These are phyloP conservation scores for Knufia petricola DNA, from an alignment of 2,329 filamentous ascomycete species.

Conservation along the genomic window DNA sequence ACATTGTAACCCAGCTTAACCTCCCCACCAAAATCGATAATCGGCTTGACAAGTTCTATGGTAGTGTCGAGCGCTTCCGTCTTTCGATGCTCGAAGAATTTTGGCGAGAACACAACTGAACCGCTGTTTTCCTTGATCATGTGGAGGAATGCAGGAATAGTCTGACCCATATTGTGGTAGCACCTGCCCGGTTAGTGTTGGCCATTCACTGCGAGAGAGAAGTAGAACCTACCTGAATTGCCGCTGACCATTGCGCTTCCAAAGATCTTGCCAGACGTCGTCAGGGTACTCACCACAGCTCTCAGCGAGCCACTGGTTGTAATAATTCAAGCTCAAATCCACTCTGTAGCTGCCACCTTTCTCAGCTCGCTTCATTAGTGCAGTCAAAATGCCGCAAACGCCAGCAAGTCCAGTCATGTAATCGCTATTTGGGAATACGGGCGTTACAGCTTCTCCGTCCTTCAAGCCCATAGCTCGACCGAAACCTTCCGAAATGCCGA, in stretches of 20 bases:
- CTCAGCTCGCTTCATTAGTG: constrained; percentile 53
- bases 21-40: constrained; percentile 31
- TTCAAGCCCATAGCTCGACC: constrained; percentile 29
- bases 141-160: constrained; percentile 33
- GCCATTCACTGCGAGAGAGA: neutral
- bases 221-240: constrained; percentile 39
- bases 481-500: constrained; percentile 31
- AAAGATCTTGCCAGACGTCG: constrained; percentile 41
- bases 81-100: constrained; percentile 40
- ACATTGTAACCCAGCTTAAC: constrained; percentile 39
- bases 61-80: constrained; percentile 30
- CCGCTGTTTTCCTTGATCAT: constrained; percentile 33
- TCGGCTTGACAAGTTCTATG: constrained; percentile 36
- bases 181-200: constrained; percentile 7
- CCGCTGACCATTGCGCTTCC: constrained; percentile 36
- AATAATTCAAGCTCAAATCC: constrained; percentile 25
- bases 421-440: constrained; percentile 46
- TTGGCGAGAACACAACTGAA: constrained; percentile 34
- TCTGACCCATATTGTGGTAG: constrained; percentile 40
- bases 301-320: constrained; percentile 36
- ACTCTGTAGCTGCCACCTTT: constrained; percentile 33
- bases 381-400: constrained; percentile 55
- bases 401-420: constrained; percentile 67
- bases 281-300: constrained; percentile 33
- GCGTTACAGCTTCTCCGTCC: constrained; percentile 29